These are phyloP conservation scores for Nyctanthes arbortristis DNA, from an alignment of 257 asterid genomes.

Conservation along the genomic window DNA sequence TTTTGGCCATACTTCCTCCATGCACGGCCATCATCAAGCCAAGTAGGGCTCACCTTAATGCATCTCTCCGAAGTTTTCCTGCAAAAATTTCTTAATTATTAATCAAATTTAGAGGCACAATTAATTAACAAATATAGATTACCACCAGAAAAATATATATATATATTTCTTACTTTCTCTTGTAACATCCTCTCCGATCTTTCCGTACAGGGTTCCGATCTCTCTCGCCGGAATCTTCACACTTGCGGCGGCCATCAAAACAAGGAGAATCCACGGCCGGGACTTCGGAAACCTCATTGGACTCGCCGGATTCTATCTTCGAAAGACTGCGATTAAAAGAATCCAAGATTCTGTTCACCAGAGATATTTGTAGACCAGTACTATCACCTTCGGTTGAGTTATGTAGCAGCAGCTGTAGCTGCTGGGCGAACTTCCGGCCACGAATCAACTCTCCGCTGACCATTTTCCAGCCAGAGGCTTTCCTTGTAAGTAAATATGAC, in stretches of 20 bases:
- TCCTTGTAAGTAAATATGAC: background rate
- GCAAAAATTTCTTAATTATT: background rate
- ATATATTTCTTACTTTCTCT: background rate
- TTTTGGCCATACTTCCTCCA: conserved; percentile 50
- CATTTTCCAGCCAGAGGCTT: background rate
- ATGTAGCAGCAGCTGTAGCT: background rate
- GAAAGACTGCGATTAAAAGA: background rate
- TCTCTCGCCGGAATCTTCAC: conserved; percentile 7
- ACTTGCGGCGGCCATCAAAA: background rate
- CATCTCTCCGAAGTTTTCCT: conserved; percentile 30
- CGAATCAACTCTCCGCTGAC: conserved; percentile 8
- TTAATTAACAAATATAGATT: background rate
- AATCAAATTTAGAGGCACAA: background rate
- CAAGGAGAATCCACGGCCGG: background rate
- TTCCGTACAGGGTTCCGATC: background rate
- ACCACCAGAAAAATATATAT: too few species aligned
- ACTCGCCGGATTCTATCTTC: background rate
- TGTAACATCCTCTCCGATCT: conserved; percentile 20
- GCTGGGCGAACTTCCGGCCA: background rate
- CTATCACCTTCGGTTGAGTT: background rate
- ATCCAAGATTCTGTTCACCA: background rate
- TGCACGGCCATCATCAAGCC: conserved; percentile 40
- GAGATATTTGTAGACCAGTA: background rate
- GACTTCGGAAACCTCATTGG: background rate
- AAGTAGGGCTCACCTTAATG: conserved; percentile 18